Conservation (phyloP, 148 eudicot genomes). For the Camellia japonica region DNA sequence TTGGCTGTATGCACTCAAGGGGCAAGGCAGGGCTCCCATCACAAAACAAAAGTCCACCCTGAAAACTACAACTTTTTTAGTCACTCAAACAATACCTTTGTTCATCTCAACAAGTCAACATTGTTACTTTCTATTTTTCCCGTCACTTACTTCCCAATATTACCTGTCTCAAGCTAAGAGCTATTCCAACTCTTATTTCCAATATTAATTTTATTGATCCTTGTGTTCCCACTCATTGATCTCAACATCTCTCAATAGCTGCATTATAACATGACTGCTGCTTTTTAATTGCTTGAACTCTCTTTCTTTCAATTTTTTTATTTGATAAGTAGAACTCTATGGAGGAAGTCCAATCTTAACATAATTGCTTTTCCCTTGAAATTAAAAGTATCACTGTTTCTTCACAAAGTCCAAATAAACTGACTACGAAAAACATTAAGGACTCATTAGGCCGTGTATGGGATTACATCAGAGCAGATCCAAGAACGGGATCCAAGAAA, state of each 20-base stretch:
- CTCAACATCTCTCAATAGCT: not conserved
- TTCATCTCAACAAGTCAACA: not conserved
- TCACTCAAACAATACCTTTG: not conserved
- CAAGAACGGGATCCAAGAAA: not conserved
- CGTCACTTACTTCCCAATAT: not conserved
- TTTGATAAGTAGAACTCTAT: no score
- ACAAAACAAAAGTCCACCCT: not conserved
- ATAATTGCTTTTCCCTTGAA: not conserved
- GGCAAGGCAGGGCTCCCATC: not conserved
- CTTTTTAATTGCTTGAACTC: not conserved
- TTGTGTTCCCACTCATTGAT: not conserved
- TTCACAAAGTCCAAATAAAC: no score
- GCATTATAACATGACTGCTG: not conserved
- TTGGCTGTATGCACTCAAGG: not conserved
- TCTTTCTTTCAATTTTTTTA: no score
- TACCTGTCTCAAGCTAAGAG: not conserved
- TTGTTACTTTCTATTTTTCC: not conserved
- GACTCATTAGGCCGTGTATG: slow-evolving; percentile 1
- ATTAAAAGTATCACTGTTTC: no score
- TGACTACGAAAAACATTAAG: not conserved
- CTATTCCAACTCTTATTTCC: not conserved
- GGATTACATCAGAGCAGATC: not conserved
- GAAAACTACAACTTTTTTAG: not conserved
- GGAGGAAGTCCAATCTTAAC: not conserved
- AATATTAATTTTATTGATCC: not conserved